phyloP scores from a whole-genome alignment of 805 yeast genomes.

The Schizosaccharomyces japonicus region DNA sequence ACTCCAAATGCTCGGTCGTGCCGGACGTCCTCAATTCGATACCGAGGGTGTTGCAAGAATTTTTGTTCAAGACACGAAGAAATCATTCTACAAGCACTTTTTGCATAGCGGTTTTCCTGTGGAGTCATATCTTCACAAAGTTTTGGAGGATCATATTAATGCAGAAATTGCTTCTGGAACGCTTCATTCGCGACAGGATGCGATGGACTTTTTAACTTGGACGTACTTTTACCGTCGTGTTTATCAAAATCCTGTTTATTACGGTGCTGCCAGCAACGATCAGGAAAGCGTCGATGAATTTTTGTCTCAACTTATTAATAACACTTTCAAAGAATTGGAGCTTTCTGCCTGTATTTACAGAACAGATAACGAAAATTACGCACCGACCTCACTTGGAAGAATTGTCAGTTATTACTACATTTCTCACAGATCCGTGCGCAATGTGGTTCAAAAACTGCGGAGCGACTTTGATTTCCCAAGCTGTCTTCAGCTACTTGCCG shows the following conservation, averaged over 20 bases:
- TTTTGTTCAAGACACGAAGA: constrained; percentile 51
- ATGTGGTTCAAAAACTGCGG: constrained; percentile 30
- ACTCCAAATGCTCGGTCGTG: constrained; percentile 67
- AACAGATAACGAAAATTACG: constrained; percentile 20
- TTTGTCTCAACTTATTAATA: constrained; percentile 32
- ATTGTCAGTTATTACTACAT: constrained; percentile 81
- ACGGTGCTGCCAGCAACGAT: constrained; percentile 45
- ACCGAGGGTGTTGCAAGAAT: constrained; percentile 57
- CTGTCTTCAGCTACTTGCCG: constrained; percentile 36
- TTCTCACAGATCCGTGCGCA: constrained; percentile 70
- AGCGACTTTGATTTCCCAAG: constrained; percentile 29
- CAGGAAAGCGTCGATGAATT: constrained; percentile 17
- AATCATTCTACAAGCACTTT: constrained; percentile 54
- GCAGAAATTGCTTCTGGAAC: constrained; percentile 59
- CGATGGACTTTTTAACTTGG: constrained; percentile 54
- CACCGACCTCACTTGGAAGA: constrained; percentile 56
- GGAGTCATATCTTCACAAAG: constrained; percentile 54
- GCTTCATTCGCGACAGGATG: constrained; percentile 37
- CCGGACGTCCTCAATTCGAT: constrained; percentile 64
- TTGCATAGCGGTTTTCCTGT: constrained; percentile 63
- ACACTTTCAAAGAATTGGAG: constrained; percentile 37
- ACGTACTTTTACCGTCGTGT: constrained; percentile 52
- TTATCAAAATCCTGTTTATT: constrained; percentile 54
- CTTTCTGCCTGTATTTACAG: constrained; percentile 47
- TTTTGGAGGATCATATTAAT: constrained; percentile 55